These are phyloP conservation scores for Fusarium sacchari DNA, from an alignment of 2,329 filamentous ascomycete species.

Conservation along the genomic window DNA sequence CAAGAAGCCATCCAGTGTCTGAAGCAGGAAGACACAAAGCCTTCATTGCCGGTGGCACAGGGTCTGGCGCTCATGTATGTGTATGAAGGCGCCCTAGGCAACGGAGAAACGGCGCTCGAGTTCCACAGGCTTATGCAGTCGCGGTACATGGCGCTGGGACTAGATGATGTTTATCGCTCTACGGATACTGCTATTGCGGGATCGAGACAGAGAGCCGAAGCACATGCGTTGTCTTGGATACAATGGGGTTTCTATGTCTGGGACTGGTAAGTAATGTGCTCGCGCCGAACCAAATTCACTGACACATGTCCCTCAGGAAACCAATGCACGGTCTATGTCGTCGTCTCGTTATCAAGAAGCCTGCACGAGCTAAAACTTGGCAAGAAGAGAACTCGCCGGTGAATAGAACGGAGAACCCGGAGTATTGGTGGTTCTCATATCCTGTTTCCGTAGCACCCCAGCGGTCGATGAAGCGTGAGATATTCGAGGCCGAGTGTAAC, in stretches of 20 bases:
- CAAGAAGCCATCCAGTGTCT: slow-evolving; percentile 16
- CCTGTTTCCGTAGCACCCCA: slow-evolving; percentile 9
- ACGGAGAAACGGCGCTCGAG: slow-evolving; percentile 2
- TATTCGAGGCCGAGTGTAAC: slow-evolving; percentile 21
- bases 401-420: slow-evolving; percentile 11
- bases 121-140: slow-evolving; percentile 24
- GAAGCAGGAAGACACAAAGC: slow-evolving; percentile 5
- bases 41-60: slow-evolving; percentile 10
- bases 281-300: background rate
- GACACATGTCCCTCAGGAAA: slow-evolving; percentile 8
- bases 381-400: background rate
- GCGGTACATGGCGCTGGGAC: slow-evolving; percentile 14
- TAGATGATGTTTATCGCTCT: slow-evolving; percentile 20
- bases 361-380: slow-evolving; percentile 11
- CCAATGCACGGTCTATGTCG: slow-evolving; percentile 28
- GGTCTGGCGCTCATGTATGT: slow-evolving; percentile 22
- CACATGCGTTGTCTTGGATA: slow-evolving; percentile 28
- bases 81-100: slow-evolving; percentile 20
- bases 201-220: slow-evolving; percentile 16
- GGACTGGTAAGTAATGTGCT: slow-evolving; percentile 17
- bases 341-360: slow-evolving; percentile 7
- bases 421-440: slow-evolving; percentile 32
- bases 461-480: slow-evolving; percentile 16
- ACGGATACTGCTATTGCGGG: slow-evolving; percentile 18
- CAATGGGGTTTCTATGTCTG: slow-evolving; percentile 31